Conservation (phyloP, 768 basidiomycete species). For the Lyophyllum shimeji region DNA sequence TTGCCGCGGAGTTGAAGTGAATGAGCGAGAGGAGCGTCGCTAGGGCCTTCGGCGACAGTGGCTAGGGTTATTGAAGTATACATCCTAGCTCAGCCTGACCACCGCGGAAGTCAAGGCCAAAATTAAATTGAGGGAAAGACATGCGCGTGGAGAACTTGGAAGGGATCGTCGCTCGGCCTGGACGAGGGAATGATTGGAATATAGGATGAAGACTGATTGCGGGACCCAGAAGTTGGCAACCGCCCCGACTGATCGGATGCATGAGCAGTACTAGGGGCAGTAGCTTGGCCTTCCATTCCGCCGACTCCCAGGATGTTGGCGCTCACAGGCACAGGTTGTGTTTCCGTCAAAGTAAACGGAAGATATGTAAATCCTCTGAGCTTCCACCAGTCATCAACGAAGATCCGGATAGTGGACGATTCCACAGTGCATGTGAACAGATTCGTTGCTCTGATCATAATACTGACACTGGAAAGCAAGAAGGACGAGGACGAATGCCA, state of each 20-base stretch:
- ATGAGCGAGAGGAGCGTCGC: slow-evolving; percentile 37
- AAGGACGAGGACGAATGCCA: background rate
- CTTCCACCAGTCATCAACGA: slow-evolving; percentile 8
- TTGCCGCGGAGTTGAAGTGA: slow-evolving; percentile 26
- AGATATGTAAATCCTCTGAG: slow-evolving; percentile 41
- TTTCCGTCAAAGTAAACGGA: slow-evolving; percentile 45
- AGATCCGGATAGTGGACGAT: too few species aligned
- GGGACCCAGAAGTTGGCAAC: background rate
- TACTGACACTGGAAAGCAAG: background rate
- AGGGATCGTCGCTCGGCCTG: background rate
- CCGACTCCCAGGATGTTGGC: slow-evolving; percentile 43
- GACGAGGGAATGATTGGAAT: background rate
- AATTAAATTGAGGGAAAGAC: background rate
- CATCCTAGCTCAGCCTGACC: background rate
- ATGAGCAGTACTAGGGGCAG: slow-evolving; percentile 29
- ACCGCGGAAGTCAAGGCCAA: background rate
- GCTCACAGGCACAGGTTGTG: slow-evolving; percentile 41
- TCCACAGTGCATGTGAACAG: background rate
- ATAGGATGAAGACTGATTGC: background rate
- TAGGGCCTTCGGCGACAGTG: slow-evolving; percentile 44
- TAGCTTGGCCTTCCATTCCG: slow-evolving; percentile 36
- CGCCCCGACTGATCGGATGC: slow-evolving; percentile 25
- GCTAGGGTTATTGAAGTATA: slow-evolving; percentile 22
- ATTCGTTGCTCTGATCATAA: background rate
- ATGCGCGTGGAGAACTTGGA: background rate